These are phyloP conservation scores for Ceriops decandra DNA, from an alignment of 345 rosid species.

Conservation along the genomic window DNA sequence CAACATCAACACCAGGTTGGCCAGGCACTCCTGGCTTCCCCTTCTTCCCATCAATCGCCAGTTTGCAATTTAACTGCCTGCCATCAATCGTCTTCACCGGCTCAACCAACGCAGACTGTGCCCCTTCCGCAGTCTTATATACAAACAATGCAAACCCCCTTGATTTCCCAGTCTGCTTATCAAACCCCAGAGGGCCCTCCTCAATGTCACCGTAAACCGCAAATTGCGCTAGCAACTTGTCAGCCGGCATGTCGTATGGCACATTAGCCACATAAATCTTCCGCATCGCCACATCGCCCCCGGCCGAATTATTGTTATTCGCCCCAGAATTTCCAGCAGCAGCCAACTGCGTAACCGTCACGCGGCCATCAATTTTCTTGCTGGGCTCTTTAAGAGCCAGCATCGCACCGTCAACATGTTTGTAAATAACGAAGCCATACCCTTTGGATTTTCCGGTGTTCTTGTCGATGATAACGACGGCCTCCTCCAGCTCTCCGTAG, in stretches of 20 bases:
- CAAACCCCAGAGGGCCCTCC: slow-evolving; percentile 42
- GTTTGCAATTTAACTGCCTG: slow-evolving; percentile 57
- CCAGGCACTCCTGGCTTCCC: slow-evolving; percentile 10
- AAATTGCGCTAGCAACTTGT: no score
- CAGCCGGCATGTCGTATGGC: slow-evolving; percentile 18
- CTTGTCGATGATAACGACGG: slow-evolving; percentile 60
- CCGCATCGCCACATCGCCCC: slow-evolving; percentile 53
- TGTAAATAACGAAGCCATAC: slow-evolving; percentile 70
- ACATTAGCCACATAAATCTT: slow-evolving; percentile 85
- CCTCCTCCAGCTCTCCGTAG: slow-evolving; percentile 72
- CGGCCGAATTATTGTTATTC: slow-evolving; percentile 29
- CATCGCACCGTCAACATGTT: slow-evolving; percentile 63
- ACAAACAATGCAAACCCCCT: slow-evolving; percentile 78
- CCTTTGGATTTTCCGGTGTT: slow-evolving; percentile 75
- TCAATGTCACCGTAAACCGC: no score
- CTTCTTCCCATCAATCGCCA: slow-evolving; percentile 79
- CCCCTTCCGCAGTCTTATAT: slow-evolving; percentile 71
- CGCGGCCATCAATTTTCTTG: slow-evolving; percentile 80
- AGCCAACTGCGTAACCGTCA: slow-evolving; percentile 73
- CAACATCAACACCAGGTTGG: slow-evolving; percentile 35
- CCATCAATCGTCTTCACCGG: slow-evolving; percentile 62
- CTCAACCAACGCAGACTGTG: slow-evolving; percentile 45
- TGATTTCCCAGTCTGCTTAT: slow-evolving; percentile 59
- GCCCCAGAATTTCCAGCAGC: slow-evolving; percentile 41
- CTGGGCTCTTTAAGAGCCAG: slow-evolving; percentile 74